A percentile compares a stretch with the other conserved stretches of the same genome.
phyloP scores from a whole-genome alignment of 2,329 filamentous ascomycete species.

The Pseudogymnoascus sp. region DNA sequence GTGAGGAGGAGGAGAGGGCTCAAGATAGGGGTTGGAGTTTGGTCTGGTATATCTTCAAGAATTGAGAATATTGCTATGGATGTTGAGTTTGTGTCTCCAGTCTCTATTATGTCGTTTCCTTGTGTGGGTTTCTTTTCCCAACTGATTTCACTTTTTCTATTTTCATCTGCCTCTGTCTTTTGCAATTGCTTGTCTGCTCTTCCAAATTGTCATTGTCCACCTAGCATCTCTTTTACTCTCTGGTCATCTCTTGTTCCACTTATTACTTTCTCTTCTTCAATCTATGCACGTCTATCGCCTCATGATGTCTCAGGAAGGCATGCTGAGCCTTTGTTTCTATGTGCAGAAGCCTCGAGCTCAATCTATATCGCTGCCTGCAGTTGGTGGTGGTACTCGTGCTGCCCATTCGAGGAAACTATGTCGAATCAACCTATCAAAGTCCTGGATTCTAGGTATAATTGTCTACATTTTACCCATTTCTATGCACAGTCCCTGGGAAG shows the following conservation, averaged over 20 bases:
- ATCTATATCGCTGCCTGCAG: neutral
- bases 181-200: neutral
- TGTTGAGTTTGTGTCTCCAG: neutral
- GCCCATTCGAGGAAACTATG: neutral
- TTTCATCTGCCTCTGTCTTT: neutral
- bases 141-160: neutral
- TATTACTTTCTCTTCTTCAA: neutral
- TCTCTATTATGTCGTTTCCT: neutral
- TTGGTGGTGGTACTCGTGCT: neutral
- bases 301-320: neutral
- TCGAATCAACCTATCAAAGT: neutral
- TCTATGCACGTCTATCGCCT: neutral
- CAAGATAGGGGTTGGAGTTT: neutral
- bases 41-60: neutral
- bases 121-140: neutral
- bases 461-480: neutral
- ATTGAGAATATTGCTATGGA: neutral
- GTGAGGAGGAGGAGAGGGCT: neutral
- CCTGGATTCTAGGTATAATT: neutral
- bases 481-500: neutral
- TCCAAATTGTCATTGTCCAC: neutral
- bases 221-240: neutral
- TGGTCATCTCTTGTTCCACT: neutral
- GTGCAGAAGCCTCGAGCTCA: neutral
- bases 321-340: neutral